Conservation (phyloP, 78 protist genomes). For the Chrysochromulina parva region DNA sequence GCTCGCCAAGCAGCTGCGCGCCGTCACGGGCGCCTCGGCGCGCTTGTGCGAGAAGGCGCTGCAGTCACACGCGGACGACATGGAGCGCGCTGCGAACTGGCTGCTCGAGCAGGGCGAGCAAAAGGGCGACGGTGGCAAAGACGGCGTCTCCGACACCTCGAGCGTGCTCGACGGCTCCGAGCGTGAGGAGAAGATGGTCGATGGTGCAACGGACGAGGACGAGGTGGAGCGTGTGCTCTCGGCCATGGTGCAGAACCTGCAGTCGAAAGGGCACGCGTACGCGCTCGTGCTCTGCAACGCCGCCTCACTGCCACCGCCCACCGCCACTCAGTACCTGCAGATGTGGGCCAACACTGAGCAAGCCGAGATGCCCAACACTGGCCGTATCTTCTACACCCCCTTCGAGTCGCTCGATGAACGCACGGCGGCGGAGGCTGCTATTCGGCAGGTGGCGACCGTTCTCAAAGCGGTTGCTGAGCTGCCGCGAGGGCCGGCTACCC, state of each 20-base stretch:
- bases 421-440: no score
- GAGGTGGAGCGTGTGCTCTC: neutral
- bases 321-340: neutral
- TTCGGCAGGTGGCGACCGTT: no score
- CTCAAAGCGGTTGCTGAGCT: no score
- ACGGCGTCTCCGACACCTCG: neutral
- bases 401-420: neutral
- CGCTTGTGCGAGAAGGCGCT: slow-evolving; percentile 17
- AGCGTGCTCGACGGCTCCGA: no score
- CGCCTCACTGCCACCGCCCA: neutral
- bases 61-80: neutral
- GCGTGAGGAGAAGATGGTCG: no score
- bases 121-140: neutral
- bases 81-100: neutral
- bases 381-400: neutral
- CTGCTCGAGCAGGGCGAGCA: neutral
- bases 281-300: neutral
- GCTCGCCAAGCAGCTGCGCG: slow-evolving; percentile 5
- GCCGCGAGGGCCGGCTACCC: no score
- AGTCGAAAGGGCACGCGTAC: neutral
- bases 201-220: neutral
- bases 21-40: neutral
- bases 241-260: neutral
- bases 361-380: neutral
- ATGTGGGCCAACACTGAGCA: neutral